Conservation (phyloP, 441 rosid genomes). For the Euphorbia schlechtendalii region DNA sequence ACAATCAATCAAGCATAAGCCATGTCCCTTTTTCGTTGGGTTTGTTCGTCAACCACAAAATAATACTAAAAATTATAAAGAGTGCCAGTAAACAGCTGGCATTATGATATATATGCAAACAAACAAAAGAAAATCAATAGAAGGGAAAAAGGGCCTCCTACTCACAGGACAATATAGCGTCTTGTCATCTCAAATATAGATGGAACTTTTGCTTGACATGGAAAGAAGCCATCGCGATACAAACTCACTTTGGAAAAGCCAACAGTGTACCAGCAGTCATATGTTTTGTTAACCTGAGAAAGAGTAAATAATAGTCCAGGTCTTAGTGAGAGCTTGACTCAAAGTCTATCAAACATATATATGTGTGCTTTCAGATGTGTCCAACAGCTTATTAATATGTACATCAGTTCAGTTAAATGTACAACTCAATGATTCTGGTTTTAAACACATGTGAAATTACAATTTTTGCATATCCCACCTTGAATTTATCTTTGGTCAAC, state of each 20-base stretch:
- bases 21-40: neutral
- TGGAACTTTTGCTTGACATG: constrained; percentile 63
- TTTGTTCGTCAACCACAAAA: neutral
- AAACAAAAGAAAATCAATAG: neutral
- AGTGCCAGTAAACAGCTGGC: too few species aligned
- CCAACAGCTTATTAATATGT: neutral
- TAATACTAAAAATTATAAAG: neutral
- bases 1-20: neutral
- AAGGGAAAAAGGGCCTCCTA: constrained; percentile 14
- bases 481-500: constrained; percentile 67
- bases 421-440: neutral
- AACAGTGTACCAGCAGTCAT: constrained; percentile 78
- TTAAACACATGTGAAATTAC: neutral
- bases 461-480: constrained; percentile 39
- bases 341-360: neutral
- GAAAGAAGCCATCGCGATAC: constrained; percentile 52
- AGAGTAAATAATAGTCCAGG: neutral
- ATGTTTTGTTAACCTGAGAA: constrained; percentile 74
- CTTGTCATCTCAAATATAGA: constrained; percentile 46
- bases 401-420: neutral
- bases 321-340: neutral
- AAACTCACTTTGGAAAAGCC: constrained; percentile 64
- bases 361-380: neutral
- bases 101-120: neutral
- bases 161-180: constrained; percentile 57